Conservation (phyloP, 257 asterid genomes). For the Ballota nigra region DNA sequence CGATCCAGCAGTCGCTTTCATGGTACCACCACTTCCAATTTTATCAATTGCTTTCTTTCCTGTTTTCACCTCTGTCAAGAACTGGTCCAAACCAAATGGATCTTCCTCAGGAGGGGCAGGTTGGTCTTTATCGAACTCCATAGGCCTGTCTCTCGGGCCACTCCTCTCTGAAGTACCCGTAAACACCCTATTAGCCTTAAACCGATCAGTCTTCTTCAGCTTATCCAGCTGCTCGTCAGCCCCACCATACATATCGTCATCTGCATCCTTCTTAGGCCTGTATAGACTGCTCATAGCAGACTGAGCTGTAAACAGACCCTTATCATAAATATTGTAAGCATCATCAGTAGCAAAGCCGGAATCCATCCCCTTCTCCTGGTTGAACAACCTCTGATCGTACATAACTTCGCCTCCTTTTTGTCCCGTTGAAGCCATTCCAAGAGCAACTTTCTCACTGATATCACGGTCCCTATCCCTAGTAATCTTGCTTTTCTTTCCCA, state of each 20-base stretch:
- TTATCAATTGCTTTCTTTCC: constrained; percentile 85
- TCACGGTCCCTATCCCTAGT: constrained; percentile 91
- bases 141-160: constrained; percentile 73
- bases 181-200: constrained; percentile 74
- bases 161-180: constrained; percentile 68
- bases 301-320: constrained; percentile 71
- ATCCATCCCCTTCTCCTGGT: constrained; percentile 94
- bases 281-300: constrained; percentile 73
- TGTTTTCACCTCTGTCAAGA: constrained; percentile 82
- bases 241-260: constrained; percentile 82
- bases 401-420: constrained; percentile 71
- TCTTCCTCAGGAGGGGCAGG: constrained; percentile 56
- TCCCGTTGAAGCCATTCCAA: constrained; percentile 77
- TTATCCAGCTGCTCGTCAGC: constrained; percentile 84
- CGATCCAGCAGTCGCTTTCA: constrained; percentile 58
- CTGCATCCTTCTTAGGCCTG: constrained; percentile 78
- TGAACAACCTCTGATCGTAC: constrained; percentile 83
- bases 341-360: constrained; percentile 85
- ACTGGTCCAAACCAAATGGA: constrained; percentile 88
- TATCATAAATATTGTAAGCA: constrained; percentile 74
- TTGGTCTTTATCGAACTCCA: constrained; percentile 72
- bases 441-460: constrained; percentile 83
- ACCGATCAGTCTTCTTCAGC: constrained; percentile 82
- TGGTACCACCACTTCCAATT: constrained; percentile 61
- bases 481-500: constrained; percentile 88